Base-by-base conservation (phyloP, 345 rosid genomes). In the Raphanus raphanistrum region DNA sequence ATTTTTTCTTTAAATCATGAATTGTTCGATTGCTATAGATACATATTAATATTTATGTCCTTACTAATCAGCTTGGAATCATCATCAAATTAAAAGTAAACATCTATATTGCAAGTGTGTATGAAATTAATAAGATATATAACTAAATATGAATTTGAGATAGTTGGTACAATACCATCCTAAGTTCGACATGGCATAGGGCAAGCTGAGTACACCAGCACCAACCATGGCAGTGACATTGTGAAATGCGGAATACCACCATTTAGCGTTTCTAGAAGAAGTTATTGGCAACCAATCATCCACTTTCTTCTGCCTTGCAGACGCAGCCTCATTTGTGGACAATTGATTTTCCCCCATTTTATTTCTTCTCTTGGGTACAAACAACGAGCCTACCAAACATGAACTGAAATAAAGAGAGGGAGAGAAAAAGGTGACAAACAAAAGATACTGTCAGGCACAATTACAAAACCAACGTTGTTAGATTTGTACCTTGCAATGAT, bases 211-310 rank as follows among this genome's bases (percentile, higher is more conserved):
- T 45, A 93, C 96, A 11, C 97, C 98, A 43, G 98, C 97, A 0
- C 93, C 98, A 4, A 90, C 92, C 92, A 93, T 88, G 77, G 98
- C 98, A 0, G 97, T 87, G 70, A 91, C 96, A 80, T 89, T 90
- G 89, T 93, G 97, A 85, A 93, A 93, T 2, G 97, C 85, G 3
- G 96, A 87, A 73, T 86, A 91, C 94, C 96, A 93, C 98, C 97
- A 93, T 79, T 91, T 93, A 16, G 94, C 94, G 35, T 86, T 82
- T 79, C 96, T 84, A 0, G 88, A 80, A 0, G 90, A 83, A 0
- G 93, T 91, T 79, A 93, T 78, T 0, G 97, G 98, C 66, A 90
- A 90, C 91, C 97, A 93, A 3, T 87, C 91, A 12, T 88, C 79
- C 5, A 93, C 79, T 12, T 75, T 65, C 78, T 84, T 83, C 38